A percentile compares a stretch with the other conserved stretches of the same genome.
Conservation (phyloP, 169 alveolate genomes). For the Cryptosporidium parvum region DNA sequence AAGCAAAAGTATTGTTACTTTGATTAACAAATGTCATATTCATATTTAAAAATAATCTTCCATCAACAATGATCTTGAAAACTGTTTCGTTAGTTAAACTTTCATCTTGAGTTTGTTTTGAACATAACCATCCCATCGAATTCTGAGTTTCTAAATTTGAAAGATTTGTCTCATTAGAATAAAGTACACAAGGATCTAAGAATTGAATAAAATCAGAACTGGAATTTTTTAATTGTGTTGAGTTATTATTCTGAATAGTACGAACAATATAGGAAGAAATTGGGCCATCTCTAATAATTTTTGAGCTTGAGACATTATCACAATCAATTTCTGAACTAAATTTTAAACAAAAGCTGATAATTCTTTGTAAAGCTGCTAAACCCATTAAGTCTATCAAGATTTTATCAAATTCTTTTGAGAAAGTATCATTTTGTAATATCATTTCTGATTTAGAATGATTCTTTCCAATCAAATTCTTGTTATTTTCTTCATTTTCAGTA, state of each 20-base stretch:
- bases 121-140: conserved; percentile 50
- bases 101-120: not conserved
- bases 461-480: not conserved
- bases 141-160: not conserved
- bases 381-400: conserved; percentile 57
- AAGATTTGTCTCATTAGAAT: not conserved
- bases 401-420: conserved; percentile 51
- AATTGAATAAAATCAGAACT: not conserved
- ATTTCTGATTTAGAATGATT: not conserved
- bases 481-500: not conserved
- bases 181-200: conserved; percentile 38
- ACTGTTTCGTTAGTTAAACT: not conserved
- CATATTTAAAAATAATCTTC: conserved; percentile 36
- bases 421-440: not conserved
- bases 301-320: conserved; percentile 6
- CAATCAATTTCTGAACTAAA: conserved; percentile 42
- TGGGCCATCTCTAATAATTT: conserved; percentile 63
- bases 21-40: conserved; percentile 23
- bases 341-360: conserved; percentile 36
- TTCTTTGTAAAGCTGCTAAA: conserved; percentile 64
- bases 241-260: not conserved
- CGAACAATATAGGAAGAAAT: conserved; percentile 45
- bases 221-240: not conserved
- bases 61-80: conserved; percentile 61
- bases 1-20: conserved; percentile 20